Base-by-base conservation (phyloP, 106 monocot genomes). In the Posidonia australis region DNA sequence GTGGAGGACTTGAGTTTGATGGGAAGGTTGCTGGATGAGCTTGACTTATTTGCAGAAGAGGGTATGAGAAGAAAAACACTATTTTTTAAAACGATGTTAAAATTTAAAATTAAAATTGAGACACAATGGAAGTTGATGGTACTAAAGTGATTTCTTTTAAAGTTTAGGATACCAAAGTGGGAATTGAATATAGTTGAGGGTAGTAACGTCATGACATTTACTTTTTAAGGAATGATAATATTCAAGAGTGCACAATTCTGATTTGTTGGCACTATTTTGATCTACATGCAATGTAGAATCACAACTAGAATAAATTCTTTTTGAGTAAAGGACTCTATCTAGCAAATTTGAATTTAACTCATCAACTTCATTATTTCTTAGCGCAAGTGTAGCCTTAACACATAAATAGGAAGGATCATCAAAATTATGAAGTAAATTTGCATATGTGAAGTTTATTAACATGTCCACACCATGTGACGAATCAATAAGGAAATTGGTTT, bases 11-110 rank as follows among this genome's bases (percentile, higher is more conserved):
- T 98, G 74, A 66, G 25, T 2, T 64, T 90, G 67, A 98, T 98
- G 90, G 96, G 90, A 54, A 80, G 90, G 77, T 26, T 98, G 64
- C 64, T 98, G 51, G 96, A 90, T 78, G 96, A 98, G 72, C 30
- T 98, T 25, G 96, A 98, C 46, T 77, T 98, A 80, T 76, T 98
- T n/a, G 46, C 96, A 98, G 72, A 84, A 87, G 43, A 72, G 84
- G 62, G 84, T n/a, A n/a, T n/a, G n/a, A n/a, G n/a, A n/a, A n/a
- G n/a, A n/a, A n/a, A n/a, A n/a, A n/a, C n/a, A n/a, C n/a, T n/a
- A n/a, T n/a, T n/a, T n/a, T n/a, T n/a, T n/a, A n/a, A n/a, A n/a
- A n/a, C n/a, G n/a, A n/a, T n/a, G n/a, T n/a, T n/a, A n/a, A n/a
- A n/a, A n/a, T n/a, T n/a, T n/a, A n/a, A n/a, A n/a, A n/a, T n/a